These are phyloP conservation scores for Zygoascus sp. DNA, from an alignment of 1,139 yeast genomes.

Conservation along the genomic window DNA sequence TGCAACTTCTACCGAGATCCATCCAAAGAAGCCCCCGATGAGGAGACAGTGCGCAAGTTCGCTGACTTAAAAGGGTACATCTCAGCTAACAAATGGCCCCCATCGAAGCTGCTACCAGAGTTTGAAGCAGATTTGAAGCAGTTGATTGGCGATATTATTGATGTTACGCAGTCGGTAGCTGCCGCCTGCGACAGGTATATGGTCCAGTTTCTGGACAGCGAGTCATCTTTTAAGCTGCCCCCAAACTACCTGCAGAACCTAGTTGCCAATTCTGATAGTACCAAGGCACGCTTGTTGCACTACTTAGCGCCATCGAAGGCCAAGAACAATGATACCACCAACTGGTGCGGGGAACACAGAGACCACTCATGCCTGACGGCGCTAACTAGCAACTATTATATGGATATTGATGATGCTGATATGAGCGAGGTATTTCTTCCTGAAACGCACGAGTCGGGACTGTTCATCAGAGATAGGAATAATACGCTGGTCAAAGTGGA, in stretches of 20 bases:
- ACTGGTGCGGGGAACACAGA: conserved; percentile 64
- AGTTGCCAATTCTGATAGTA: conserved; percentile 49
- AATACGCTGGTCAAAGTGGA: conserved; percentile 48
- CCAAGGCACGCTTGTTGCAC: conserved; percentile 58
- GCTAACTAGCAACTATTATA: conserved; percentile 51
- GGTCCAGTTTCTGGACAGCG: conserved; percentile 19
- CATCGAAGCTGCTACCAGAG: conserved; percentile 21
- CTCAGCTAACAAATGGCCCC: conserved; percentile 55
- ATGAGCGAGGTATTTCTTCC: conserved; percentile 10
- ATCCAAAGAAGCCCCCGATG: conserved; percentile 40
- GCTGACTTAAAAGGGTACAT: conserved; percentile 44
- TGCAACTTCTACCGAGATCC: conserved; percentile 53
- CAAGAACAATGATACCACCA: conserved; percentile 15
- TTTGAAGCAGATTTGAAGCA: conserved; percentile 30
- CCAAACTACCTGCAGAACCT: conserved; percentile 41
- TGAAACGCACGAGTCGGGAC: conserved; percentile 40
- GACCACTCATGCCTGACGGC: conserved; percentile 65
- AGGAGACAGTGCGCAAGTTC: conserved; percentile 27
- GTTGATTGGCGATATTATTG: conserved; percentile 46
- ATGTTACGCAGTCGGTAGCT: conserved; percentile 50
- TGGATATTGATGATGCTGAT: conserved; percentile 38
- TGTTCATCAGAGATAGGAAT: conserved; percentile 49
- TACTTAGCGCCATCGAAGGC: conserved; percentile 39
- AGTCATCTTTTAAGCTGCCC: not conserved
- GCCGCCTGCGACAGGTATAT: conserved; percentile 48